These are phyloP conservation scores for Aureobasidium sp. DNA, from an alignment of 2,329 filamentous ascomycete species.

Conservation along the genomic window DNA sequence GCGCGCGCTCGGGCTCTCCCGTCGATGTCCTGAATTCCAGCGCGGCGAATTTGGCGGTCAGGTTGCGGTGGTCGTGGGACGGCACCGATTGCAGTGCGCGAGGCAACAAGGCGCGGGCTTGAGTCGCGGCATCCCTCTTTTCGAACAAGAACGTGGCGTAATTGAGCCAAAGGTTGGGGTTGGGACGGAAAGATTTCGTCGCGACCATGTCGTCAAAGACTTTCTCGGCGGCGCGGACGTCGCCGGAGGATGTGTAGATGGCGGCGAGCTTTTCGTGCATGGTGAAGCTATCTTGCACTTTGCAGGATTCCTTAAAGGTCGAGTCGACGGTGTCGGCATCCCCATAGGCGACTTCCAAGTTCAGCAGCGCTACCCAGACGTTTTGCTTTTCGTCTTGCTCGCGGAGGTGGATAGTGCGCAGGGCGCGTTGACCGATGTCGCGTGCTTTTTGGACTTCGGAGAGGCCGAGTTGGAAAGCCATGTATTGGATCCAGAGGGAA, in stretches of 20 bases:
- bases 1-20: conserved; percentile 81
- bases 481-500: conserved; percentile 89
- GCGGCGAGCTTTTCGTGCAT: conserved; percentile 84
- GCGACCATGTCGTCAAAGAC: conserved; percentile 82
- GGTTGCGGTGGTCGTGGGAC: conserved; percentile 58
- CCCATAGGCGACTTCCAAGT: conserved; percentile 79
- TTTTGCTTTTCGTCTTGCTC: conserved; percentile 92
- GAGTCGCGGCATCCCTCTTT: conserved; percentile 60
- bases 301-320: conserved; percentile 84
- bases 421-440: conserved; percentile 81
- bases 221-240: conserved; percentile 76
- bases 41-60: conserved; percentile 82
- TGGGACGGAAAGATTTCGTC: conserved; percentile 71
- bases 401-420: conserved; percentile 83
- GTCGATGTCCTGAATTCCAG: conserved; percentile 73
- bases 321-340: conserved; percentile 75
- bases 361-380: conserved; percentile 89
- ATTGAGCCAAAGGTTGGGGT: conserved; percentile 81
- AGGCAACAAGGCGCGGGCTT: conserved; percentile 68
- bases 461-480: conserved; percentile 95
- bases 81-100: conserved; percentile 81
- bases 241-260: conserved; percentile 90
- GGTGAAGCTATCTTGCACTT: conserved; percentile 87
- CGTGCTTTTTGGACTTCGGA: conserved; percentile 83
- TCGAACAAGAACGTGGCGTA: conserved; percentile 90